phyloP scores from a whole-genome alignment of 83 land plant species.

The Picea engelmannii region DNA sequence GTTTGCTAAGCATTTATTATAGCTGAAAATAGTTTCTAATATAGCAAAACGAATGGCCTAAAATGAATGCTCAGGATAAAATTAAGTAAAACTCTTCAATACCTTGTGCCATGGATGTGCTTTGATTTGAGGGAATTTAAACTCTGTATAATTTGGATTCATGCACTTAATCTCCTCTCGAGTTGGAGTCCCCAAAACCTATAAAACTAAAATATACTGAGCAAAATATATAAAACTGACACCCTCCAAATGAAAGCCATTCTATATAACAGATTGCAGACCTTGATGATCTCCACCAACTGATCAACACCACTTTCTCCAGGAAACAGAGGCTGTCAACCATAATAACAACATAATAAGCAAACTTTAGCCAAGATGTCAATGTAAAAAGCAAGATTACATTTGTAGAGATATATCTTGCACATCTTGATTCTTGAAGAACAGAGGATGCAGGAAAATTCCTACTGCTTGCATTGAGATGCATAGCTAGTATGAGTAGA shows the following conservation, averaged over 20 bases:
- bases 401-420: not conserved
- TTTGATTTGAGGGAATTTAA: conserved; percentile 48
- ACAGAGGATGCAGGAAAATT: not conserved
- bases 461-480: not conserved
- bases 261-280: not conserved
- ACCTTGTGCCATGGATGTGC: conserved; percentile 59
- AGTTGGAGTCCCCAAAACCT: conserved; percentile 48
- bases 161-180: conserved; percentile 51
- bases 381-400: not conserved
- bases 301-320: conserved; percentile 51
- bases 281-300: conserved; percentile 45
- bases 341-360: not conserved
- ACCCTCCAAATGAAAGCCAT: not conserved
- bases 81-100: not conserved
- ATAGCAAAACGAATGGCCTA: not conserved
- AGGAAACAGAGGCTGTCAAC: conserved; percentile 44
- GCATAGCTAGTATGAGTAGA: not conserved
- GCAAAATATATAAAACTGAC: not conserved
- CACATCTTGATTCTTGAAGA: not conserved
- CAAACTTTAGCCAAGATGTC: not conserved
- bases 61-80: not conserved
- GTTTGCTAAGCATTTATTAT: not conserved
- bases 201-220: not conserved
- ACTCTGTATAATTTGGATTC: conserved; percentile 49
- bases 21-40: not conserved